Conservation (phyloP, 129 eudicot species). For the Sambucus nigra region DNA sequence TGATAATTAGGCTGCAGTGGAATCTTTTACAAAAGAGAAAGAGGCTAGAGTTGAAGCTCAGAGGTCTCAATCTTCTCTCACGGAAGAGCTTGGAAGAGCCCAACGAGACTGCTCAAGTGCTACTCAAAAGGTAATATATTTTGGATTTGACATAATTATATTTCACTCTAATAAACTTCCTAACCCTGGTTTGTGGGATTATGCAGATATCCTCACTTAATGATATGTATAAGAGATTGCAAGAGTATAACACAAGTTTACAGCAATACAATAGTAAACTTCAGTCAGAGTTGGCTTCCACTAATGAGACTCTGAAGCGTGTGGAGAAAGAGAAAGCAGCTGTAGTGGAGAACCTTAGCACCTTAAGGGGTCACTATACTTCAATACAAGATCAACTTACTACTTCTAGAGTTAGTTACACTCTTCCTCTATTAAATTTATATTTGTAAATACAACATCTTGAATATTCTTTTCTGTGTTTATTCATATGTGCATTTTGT, state of each 20-base stretch:
- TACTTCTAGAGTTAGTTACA: slow-evolving; percentile 52
- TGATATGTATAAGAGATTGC: slow-evolving; percentile 80
- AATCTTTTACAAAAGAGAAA: slow-evolving; percentile 52
- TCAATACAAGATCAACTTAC: slow-evolving; percentile 69
- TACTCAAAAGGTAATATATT: slow-evolving; percentile 49
- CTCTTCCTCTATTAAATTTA: neutral
- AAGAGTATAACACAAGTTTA: slow-evolving; percentile 83
- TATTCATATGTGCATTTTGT: neutral
- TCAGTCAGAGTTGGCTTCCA: slow-evolving; percentile 73
- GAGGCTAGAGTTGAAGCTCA: slow-evolving; percentile 68
- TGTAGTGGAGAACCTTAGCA: slow-evolving; percentile 68
- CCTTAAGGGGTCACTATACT: slow-evolving; percentile 67
- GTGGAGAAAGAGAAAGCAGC: slow-evolving; percentile 80
- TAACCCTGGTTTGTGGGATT: neutral
- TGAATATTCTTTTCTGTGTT: neutral
- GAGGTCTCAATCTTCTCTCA: slow-evolving; percentile 45
- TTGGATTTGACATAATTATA: neutral
- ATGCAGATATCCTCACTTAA: slow-evolving; percentile 58
- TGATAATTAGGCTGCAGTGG: slow-evolving; percentile 63
- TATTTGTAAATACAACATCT: too few relatives aligned
- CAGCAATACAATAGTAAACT: slow-evolving; percentile 90
- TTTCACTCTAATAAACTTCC: slow-evolving; percentile 1
- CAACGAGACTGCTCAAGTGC: slow-evolving; percentile 65
- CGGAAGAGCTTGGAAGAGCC: slow-evolving; percentile 62
- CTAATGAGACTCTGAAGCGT: slow-evolving; percentile 64